These are phyloP conservation scores for Cystobasidium onofrii DNA, from an alignment of 768 basidiomycete genomes.

Conservation along the genomic window DNA sequence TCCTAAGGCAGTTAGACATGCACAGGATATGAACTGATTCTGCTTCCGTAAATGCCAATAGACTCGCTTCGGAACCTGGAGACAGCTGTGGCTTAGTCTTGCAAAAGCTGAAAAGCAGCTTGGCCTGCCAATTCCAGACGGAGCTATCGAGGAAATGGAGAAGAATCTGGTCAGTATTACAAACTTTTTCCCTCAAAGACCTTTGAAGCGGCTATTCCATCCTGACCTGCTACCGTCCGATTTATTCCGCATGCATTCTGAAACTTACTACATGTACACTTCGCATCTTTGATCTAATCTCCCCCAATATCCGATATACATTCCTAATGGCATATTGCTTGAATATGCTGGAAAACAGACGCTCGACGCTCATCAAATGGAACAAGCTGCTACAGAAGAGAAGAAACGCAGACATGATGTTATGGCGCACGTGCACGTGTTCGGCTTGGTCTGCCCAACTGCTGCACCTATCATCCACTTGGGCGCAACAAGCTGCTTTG, in stretches of 20 bases:
- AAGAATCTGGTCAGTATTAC: slow-evolving; percentile 63
- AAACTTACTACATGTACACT: neutral
- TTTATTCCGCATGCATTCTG: neutral
- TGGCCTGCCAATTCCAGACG: slow-evolving; percentile 76
- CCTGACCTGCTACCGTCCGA: neutral
- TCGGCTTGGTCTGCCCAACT: slow-evolving; percentile 46
- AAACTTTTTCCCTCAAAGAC: neutral
- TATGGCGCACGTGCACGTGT: slow-evolving; percentile 99
- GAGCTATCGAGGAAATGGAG: slow-evolving; percentile 90
- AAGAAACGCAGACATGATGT: slow-evolving; percentile 97
- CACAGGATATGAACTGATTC: neutral
- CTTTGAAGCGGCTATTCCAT: too few relatives aligned
- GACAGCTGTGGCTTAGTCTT: slow-evolving; percentile 88
- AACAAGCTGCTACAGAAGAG: slow-evolving; percentile 83
- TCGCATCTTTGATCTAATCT: neutral
- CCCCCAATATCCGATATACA: neutral
- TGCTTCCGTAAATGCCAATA: slow-evolving; percentile 44
- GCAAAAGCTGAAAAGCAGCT: slow-evolving; percentile 95
- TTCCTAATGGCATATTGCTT: neutral
- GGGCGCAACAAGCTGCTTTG: slow-evolving; percentile 97
- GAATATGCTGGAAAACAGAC: slow-evolving; percentile 50
- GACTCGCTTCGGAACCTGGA: slow-evolving; percentile 94
- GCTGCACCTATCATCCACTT: slow-evolving; percentile 50
- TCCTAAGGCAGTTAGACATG: neutral
- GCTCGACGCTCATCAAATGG: slow-evolving; percentile 80